phyloP scores from a whole-genome alignment of 306 rosid species.

The Glycine tomentella region DNA sequence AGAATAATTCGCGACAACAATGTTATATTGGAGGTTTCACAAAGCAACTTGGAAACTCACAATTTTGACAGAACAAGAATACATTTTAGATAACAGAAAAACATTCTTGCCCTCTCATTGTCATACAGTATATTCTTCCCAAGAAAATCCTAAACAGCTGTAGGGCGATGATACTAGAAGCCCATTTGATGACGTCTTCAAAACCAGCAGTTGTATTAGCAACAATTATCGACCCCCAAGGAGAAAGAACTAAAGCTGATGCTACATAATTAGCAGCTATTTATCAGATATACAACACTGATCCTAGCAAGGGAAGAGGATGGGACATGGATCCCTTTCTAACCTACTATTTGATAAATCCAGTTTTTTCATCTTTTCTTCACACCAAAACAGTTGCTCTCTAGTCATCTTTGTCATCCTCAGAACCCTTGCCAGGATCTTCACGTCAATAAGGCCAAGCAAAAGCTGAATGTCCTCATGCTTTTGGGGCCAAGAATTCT shows the following conservation, averaged over 20 bases:
- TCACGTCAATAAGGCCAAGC: constrained; percentile 73
- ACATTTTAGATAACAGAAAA: constrained; percentile 30
- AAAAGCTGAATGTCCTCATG: constrained; percentile 78
- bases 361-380: constrained; percentile 88
- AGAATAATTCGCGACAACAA: constrained; percentile 28
- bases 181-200: constrained; percentile 5
- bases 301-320: constrained; percentile 84
- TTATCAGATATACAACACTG: neutral
- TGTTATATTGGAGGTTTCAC: constrained; percentile 27
- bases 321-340: constrained; percentile 83
- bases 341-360: constrained; percentile 67
- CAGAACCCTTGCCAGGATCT: constrained; percentile 72
- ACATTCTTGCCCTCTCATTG: neutral
- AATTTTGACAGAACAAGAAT: neutral
- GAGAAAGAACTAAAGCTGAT: constrained; percentile 2
- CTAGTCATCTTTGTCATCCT: constrained; percentile 74
- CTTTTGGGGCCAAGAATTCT: constrained; percentile 72
- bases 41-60: constrained; percentile 17
- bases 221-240: no score
- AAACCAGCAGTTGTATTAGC: neutral
- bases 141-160: no score
- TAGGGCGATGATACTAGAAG: no score
- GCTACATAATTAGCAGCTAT: constrained; percentile 24
- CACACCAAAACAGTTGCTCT: constrained; percentile 90
- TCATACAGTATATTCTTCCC: constrained; percentile 14